Conservation (phyloP, 345 rosid genomes). For the Brassica napus region DNA sequence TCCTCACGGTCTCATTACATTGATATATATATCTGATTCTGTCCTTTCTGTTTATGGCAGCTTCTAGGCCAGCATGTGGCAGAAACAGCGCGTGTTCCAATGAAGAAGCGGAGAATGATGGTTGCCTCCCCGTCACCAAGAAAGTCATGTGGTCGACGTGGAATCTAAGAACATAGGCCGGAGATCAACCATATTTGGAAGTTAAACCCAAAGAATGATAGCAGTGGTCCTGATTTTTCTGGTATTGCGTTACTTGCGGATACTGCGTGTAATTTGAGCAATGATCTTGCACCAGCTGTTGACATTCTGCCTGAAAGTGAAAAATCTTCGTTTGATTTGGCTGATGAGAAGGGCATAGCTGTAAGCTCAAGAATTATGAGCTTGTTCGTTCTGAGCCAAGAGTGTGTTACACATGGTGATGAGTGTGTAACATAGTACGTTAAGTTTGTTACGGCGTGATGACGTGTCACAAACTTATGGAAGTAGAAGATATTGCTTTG, state of each 20-base stretch:
- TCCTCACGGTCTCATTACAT: background rate
- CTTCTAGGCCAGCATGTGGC: slow-evolving; percentile 50
- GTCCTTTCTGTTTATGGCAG: slow-evolving; percentile 37
- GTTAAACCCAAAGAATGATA: slow-evolving; percentile 22
- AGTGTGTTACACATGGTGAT: too few relatives aligned
- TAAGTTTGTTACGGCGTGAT: too few relatives aligned
- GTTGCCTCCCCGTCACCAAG: slow-evolving; percentile 39
- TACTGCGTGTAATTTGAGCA: slow-evolving; percentile 48
- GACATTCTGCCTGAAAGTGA: slow-evolving; percentile 6
- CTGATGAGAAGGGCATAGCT: background rate
- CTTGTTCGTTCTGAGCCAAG: too few relatives aligned
- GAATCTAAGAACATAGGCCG: slow-evolving; percentile 18
- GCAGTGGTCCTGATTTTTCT: slow-evolving; percentile 13
- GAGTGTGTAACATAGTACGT: too few relatives aligned
- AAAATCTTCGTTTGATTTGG: background rate
- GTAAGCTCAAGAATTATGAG: too few relatives aligned
- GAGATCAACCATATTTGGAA: slow-evolving; percentile 19
- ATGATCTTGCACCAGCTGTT: slow-evolving; percentile 27
- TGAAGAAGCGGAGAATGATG: slow-evolving; percentile 53
- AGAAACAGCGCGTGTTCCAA: slow-evolving; percentile 52
- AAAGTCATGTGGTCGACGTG: slow-evolving; percentile 17
- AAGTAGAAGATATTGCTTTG: too few relatives aligned
- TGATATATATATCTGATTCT: background rate
- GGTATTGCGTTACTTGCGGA: slow-evolving; percentile 53
- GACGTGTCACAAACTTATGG: too few relatives aligned